Base-by-base conservation (phyloP, 2,329 filamentous ascomycete species). In the Neofusicoccum cordaticola region DNA sequence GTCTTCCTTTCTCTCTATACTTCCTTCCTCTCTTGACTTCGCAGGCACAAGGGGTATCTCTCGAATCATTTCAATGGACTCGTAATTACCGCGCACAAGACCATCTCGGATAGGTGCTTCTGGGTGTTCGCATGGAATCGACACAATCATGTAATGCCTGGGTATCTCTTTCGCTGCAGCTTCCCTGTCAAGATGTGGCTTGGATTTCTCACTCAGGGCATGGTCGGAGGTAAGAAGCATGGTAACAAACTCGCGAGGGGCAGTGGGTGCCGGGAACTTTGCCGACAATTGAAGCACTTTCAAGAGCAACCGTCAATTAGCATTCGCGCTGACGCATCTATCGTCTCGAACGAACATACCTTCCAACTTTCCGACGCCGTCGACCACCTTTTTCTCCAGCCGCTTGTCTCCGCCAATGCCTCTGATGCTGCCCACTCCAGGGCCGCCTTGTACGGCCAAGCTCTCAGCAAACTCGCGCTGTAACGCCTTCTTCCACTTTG, bases 61-160 rank as follows among this genome's bases (percentile, higher is more conserved):
- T 57, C 93, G 84, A 65, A 97, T 93, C 69, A 97, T 84, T 77
- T 98, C 94, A 15, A 97, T 90, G 1, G 91, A 96, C 79, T 97
- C 93, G 73, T 97, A 98, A 68, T 88, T 84, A 2, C 93, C 94
- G 45, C 92, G 85, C 56, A 97, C 91, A 74, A 89, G 94, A 15
- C 91, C 91, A 65, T 85, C 79, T 9, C 89, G 83, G 12, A 84
- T 83, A 19, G 89, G 88, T 39, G 90, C 89, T 65, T 92, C 87
- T 0, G 89, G 87, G 74, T 97, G 93, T 19, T 84, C 77, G 71
- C 92, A 91, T 1, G 94, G 94, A 75, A 90, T 93, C 2, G 93
- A 97, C 2, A 97, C 86, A 62, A 97, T 85, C 84, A 97, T 92
- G 75, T 88, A 96, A 72, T 93, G 90, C 67, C 90, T 81, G 8